Percentiles rank a stretch among this genome's conserved stretches.
phyloP scores from a whole-genome alignment of 371 early-diverging fungal genomes.

The Circinella minor region DNA sequence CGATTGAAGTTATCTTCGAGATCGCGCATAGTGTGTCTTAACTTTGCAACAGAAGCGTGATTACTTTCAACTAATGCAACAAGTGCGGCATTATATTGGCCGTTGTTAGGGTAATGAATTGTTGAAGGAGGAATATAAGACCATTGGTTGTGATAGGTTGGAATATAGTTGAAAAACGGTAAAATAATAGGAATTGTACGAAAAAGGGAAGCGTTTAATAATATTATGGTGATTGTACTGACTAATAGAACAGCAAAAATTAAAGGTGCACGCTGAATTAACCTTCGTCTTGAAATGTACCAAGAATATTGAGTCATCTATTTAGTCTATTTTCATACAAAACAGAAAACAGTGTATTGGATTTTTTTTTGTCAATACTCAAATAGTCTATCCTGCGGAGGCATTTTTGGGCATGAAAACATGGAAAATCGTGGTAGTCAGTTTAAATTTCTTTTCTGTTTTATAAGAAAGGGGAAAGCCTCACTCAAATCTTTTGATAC shows the following conservation, averaged over 20 bases:
- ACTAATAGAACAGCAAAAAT: not conserved
- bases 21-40: constrained; percentile 36
- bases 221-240: not conserved
- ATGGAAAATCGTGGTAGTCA: too few relatives aligned
- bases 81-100: constrained; percentile 38
- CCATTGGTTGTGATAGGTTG: constrained; percentile 16
- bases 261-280: not conserved
- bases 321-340: not conserved
- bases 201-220: not conserved
- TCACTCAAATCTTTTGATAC: too few relatives aligned
- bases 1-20: constrained; percentile 43
- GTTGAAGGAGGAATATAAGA: constrained; percentile 22
- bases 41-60: constrained; percentile 19
- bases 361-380: too few relatives aligned
- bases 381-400: too few relatives aligned
- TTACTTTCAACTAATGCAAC: constrained; percentile 39
- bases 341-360: too few relatives aligned
- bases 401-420: too few relatives aligned
- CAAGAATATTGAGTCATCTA: not conserved
- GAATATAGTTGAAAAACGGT: constrained; percentile 1
- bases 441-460: too few relatives aligned
- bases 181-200: not conserved
- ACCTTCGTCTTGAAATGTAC: not conserved
- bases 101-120: constrained; percentile 28
- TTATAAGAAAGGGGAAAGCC: too few relatives aligned